Conservation (phyloP, 2,329 filamentous ascomycete genomes). For the Endothia cerciana region DNA sequence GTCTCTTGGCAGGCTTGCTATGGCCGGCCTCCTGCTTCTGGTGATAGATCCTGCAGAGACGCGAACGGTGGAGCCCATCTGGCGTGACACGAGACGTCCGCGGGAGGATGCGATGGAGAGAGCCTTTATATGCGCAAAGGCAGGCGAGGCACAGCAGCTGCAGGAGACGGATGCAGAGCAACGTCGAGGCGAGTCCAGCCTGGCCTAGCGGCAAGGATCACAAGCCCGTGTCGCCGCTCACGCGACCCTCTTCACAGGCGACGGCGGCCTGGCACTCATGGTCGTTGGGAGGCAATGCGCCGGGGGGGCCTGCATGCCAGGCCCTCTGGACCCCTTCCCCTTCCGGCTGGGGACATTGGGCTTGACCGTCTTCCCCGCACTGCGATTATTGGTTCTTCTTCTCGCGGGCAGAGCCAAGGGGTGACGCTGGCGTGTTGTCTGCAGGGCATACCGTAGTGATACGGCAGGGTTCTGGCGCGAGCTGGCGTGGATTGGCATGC, state of each 20-base stretch:
- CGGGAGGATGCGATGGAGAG: conserved; percentile 3
- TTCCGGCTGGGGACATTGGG: background rate
- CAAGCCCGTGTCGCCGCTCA: conserved; percentile 16
- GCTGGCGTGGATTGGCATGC: background rate
- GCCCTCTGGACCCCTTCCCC: conserved; percentile 4
- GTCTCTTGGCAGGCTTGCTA: background rate
- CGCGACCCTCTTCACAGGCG: conserved; percentile 1
- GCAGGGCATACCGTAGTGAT: background rate
- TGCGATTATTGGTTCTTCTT: background rate
- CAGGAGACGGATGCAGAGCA: conserved; percentile 3
- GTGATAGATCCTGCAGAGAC: background rate
- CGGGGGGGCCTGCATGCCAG: conserved; percentile 5
- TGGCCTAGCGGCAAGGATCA: conserved; percentile 18
- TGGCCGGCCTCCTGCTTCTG: background rate
- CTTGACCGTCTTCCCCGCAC: conserved; percentile 3
- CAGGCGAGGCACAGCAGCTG: conserved; percentile 9
- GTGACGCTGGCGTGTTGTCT: background rate
- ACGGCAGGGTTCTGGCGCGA: background rate
- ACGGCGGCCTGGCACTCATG: background rate
- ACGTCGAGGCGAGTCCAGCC: conserved; percentile 1
- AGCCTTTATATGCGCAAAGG: conserved; percentile 17
- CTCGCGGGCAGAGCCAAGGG: background rate
- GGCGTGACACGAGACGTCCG: conserved; percentile 10
- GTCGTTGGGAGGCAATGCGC: conserved; percentile 10
- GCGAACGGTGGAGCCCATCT: background rate